These are phyloP conservation scores for Daldinia eschscholtzii DNA, from an alignment of 2,329 filamentous ascomycete genomes.

Conservation along the genomic window DNA sequence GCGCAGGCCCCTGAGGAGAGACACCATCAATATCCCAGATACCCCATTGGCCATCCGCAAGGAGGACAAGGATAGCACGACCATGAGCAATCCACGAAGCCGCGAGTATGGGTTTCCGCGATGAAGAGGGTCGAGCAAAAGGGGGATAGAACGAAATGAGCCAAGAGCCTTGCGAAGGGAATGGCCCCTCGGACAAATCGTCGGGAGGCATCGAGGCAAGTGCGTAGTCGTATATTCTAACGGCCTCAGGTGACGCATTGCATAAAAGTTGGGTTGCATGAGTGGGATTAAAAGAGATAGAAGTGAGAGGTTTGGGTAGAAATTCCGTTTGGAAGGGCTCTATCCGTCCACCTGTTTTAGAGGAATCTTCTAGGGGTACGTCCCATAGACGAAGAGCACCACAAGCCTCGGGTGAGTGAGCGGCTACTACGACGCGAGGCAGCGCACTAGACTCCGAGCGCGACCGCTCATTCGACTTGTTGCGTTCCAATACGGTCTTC, in stretches of 20 bases:
- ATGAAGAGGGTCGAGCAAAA: conserved; percentile 62
- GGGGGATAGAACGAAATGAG: conserved; percentile 72
- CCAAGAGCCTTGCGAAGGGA: conserved; percentile 72
- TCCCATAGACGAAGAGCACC: conserved; percentile 71
- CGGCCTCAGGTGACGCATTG: conserved; percentile 67
- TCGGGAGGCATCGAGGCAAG: conserved; percentile 65
- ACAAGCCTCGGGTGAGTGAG: conserved; percentile 70
- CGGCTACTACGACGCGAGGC: conserved; percentile 67
- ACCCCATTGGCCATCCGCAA: conserved; percentile 75
- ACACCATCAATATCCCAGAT: conserved; percentile 75
- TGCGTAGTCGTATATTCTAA: conserved; percentile 73
- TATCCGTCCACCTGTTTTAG: conserved; percentile 52
- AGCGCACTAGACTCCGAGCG: conserved; percentile 47
- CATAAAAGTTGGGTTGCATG: conserved; percentile 70
- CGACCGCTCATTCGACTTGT: conserved; percentile 57
- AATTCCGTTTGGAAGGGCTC: conserved; percentile 72
- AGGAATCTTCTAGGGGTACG: conserved; percentile 61
- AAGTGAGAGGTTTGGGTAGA: conserved; percentile 65
- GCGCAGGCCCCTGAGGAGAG: conserved; percentile 60
- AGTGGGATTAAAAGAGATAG: conserved; percentile 72
- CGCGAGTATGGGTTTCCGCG: conserved; percentile 71
- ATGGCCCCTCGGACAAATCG: conserved; percentile 63
- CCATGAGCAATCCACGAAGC: conserved; percentile 73
- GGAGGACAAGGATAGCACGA: conserved; percentile 68
- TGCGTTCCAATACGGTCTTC: conserved; percentile 52